A percentile compares a stretch with the other conserved stretches of the same genome.
These are phyloP conservation scores for Byssoonygena ceratinophila DNA, from an alignment of 2,329 filamentous ascomycete genomes.

Conservation along the genomic window DNA sequence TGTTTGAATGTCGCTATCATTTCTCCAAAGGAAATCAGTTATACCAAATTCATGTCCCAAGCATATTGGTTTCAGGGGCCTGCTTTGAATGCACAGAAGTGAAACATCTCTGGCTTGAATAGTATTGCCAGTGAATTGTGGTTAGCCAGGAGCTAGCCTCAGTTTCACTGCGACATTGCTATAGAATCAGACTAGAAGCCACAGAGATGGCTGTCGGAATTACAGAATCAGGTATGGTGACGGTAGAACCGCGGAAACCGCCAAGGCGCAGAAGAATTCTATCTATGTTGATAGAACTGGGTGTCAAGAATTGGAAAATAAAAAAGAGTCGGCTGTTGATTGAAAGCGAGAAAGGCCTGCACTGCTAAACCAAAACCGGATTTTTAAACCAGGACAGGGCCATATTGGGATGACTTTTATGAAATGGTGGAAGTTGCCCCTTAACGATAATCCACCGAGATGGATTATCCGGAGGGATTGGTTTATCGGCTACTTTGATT, in stretches of 20 bases:
- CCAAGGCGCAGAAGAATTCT: neutral
- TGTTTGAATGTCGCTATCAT: too few species aligned
- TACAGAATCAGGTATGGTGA: too few species aligned
- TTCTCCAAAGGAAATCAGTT: too few species aligned
- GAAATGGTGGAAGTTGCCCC: neutral
- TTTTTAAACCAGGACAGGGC: neutral
- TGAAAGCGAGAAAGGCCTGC: neutral
- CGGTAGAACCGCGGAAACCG: neutral
- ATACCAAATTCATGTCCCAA: too few species aligned
- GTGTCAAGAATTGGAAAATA: neutral
- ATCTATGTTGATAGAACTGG: neutral
- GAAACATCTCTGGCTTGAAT: too few species aligned
- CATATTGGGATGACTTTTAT: neutral
- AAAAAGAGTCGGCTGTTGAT: neutral
- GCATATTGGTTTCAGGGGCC: too few species aligned
- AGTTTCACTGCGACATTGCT: too few species aligned
- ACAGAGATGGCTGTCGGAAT: too few species aligned
- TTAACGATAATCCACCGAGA: neutral
- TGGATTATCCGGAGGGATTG: neutral
- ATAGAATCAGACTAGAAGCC: too few species aligned
- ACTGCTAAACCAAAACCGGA: neutral
- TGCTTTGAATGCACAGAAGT: too few species aligned
- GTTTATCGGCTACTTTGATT: neutral
- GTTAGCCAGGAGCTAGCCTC: too few species aligned
- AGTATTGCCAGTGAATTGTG: too few species aligned